These are phyloP conservation scores for Diplodia intermedia DNA, from an alignment of 2,329 filamentous ascomycete genomes.

Conservation along the genomic window DNA sequence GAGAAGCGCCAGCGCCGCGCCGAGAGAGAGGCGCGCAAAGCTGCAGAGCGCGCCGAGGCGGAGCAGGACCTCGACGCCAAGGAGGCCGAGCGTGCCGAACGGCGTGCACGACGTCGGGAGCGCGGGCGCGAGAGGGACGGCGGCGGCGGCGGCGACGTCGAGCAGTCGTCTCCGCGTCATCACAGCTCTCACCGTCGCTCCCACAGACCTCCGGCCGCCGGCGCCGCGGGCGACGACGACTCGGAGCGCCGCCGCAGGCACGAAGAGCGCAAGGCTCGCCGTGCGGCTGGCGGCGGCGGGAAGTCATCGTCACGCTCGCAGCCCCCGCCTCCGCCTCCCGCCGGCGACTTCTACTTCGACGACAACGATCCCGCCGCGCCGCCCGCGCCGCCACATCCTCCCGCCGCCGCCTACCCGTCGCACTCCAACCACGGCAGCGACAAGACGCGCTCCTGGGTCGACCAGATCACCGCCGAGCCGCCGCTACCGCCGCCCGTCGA, in stretches of 20 bases:
- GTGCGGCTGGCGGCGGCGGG: slow-evolving; percentile 37
- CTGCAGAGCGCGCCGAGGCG: background rate
- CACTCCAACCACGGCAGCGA: slow-evolving; percentile 49
- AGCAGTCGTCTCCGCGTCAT: slow-evolving; percentile 6
- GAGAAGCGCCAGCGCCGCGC: slow-evolving; percentile 49
- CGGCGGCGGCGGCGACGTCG: too few species aligned
- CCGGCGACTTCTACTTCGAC: slow-evolving; percentile 6
- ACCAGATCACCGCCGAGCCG: slow-evolving; percentile 54
- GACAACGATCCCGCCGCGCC: slow-evolving; percentile 38
- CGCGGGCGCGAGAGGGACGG: slow-evolving; percentile 27
- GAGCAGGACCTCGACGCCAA: slow-evolving; percentile 37
- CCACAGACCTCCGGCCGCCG: slow-evolving; percentile 36
- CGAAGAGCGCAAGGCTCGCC: slow-evolving; percentile 52
- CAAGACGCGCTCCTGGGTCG: slow-evolving; percentile 59
- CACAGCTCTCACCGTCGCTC: slow-evolving; percentile 40
- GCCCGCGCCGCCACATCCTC: background rate
- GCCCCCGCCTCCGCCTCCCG: slow-evolving; percentile 35
- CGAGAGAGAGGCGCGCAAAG: slow-evolving; percentile 44
- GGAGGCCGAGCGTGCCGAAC: slow-evolving; percentile 40
- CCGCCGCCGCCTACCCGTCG: slow-evolving; percentile 38
- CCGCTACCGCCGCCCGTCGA: slow-evolving; percentile 54
- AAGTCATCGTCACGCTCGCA: slow-evolving; percentile 45
- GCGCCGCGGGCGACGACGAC: slow-evolving; percentile 40
- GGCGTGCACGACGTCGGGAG: slow-evolving; percentile 32
- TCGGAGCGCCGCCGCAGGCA: slow-evolving; percentile 49